Conservation (phyloP, 140 eudicot species). For the Senecio squalidus region DNA sequence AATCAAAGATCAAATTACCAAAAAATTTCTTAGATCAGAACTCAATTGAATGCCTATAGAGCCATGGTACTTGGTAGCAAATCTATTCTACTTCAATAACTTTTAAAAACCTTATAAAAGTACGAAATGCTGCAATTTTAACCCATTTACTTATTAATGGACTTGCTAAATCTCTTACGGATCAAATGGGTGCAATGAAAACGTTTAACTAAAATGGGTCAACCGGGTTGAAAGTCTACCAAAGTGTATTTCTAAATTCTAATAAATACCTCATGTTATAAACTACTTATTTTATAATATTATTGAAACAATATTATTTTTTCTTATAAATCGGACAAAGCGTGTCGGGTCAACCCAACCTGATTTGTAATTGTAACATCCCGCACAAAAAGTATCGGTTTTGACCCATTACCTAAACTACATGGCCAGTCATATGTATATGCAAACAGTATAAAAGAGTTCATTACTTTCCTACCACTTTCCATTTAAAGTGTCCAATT, state of each 20-base stretch:
- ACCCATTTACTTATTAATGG: no score
- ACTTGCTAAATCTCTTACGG: background rate
- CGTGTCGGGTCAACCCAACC: background rate
- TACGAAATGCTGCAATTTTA: no score
- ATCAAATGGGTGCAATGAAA: background rate
- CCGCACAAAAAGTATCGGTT: background rate
- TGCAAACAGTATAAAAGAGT: background rate
- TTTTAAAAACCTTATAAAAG: no score
- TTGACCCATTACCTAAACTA: background rate
- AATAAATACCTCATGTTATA: no score
- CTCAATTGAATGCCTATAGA: background rate
- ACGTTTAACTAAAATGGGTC: background rate
- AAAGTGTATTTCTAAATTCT: background rate
- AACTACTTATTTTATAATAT: no score
- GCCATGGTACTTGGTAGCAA: background rate
- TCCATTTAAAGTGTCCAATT: background rate
- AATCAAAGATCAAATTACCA: background rate
- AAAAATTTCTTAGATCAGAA: background rate
- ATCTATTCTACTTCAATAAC: background rate
- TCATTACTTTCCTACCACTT: background rate
- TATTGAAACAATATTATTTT: background rate
- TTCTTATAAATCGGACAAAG: background rate
- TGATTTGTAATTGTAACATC: background rate
- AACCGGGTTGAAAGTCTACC: background rate
- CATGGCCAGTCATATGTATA: background rate